phyloP scores from a whole-genome alignment of 176 grass and related monocot genomes.

The Ananas comosus region DNA sequence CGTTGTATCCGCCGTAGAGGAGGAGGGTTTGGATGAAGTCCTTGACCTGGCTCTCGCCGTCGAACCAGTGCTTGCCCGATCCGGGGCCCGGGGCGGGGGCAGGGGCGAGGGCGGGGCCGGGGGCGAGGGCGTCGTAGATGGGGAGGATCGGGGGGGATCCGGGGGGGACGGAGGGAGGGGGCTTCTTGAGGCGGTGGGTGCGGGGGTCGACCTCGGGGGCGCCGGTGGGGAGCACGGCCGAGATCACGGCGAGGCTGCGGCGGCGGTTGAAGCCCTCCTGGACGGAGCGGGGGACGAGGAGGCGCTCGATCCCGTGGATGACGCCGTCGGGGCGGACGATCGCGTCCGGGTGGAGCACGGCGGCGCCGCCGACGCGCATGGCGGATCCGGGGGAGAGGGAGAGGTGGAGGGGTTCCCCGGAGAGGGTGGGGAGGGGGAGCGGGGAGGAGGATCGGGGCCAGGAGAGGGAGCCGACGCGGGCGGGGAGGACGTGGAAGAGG shows the following conservation, averaged over 20 bases:
- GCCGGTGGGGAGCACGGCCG: conserved; percentile 41
- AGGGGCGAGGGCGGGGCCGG: conserved; percentile 45
- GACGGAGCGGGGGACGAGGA: conserved; percentile 52
- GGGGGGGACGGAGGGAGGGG: conserved; percentile 31
- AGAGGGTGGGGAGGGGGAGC: conserved; percentile 30
- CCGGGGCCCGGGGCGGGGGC: conserved; percentile 33
- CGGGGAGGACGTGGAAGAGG: conserved; percentile 63
- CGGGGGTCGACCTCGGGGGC: conserved; percentile 62
- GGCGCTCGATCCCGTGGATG: conserved; percentile 52
- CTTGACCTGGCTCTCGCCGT: conserved; percentile 77
- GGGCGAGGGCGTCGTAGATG: conserved; percentile 46
- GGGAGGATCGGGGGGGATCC: conserved; percentile 44
- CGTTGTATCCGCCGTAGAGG: conserved; percentile 89
- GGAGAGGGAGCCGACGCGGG: conserved; percentile 13
- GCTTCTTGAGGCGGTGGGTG: conserved; percentile 66
- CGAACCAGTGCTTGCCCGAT: conserved; percentile 50
- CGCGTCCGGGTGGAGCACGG: conserved; percentile 26
- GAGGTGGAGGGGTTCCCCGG: conserved; percentile 40
- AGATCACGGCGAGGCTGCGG: conserved; percentile 52
- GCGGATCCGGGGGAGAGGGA: neutral
- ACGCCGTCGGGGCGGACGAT: conserved; percentile 61
- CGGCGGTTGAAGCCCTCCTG: conserved; percentile 83
- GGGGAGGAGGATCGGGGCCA: neutral
- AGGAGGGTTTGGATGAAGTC: conserved; percentile 80
- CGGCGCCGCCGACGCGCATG: conserved; percentile 29